Evolutionary conservation across 257 asterid species (phyloP).

Genomic region (Rhazya stricta): DNA sequence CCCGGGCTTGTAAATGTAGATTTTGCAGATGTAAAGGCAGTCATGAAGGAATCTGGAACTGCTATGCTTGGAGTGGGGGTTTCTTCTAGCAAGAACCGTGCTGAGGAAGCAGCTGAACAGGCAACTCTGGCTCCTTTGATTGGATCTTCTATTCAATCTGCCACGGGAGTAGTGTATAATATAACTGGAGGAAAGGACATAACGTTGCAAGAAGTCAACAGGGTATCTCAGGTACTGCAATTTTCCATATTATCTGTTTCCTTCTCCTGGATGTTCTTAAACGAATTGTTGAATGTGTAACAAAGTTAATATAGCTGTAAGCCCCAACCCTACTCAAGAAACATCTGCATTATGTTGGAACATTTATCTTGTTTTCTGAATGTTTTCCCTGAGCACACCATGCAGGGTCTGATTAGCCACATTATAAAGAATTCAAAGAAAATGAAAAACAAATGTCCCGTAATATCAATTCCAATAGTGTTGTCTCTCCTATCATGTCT

Average conservation of each 20-base stretch:
- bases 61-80: conserved; percentile 99
- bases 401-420: not conserved
- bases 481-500: too few species aligned
- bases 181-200: conserved; percentile 98
- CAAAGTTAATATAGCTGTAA: not conserved
- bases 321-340: not conserved
- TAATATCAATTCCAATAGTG: not conserved
- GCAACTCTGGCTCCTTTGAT: conserved; percentile 95
- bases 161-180: conserved; percentile 95
- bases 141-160: conserved; percentile 95
- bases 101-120: conserved; percentile 99
- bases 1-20: conserved; percentile 98
- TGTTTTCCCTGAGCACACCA: not conserved
- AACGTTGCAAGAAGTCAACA: conserved; percentile 90
- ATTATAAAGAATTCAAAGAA: not conserved
- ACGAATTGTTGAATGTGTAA: not conserved
- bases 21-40: conserved; percentile 97
- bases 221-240: conserved; percentile 83
- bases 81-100: conserved; percentile 96
- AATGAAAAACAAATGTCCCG: not conserved
- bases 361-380: not conserved
- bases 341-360: not conserved
- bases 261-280: not conserved
- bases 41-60: conserved; percentile 98
- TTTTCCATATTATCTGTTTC: not conserved